These are phyloP conservation scores for Leccinum longicurvipes DNA, from an alignment of 768 basidiomycete genomes.

Conservation along the genomic window DNA sequence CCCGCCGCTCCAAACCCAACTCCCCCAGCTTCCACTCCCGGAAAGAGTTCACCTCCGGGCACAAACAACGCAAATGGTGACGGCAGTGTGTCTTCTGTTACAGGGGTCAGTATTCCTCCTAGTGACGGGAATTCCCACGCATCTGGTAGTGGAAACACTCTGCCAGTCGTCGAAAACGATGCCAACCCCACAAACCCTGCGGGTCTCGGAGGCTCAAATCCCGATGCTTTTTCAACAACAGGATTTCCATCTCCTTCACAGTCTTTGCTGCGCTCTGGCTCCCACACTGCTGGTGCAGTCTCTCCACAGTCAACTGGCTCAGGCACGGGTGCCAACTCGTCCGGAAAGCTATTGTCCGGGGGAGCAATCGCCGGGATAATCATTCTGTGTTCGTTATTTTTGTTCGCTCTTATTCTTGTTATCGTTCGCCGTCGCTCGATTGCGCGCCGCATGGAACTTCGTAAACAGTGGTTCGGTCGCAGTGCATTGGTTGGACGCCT, in stretches of 20 bases:
- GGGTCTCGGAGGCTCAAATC: background rate
- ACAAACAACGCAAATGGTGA: background rate
- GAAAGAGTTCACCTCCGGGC: background rate
- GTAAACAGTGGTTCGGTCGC: slow-evolving; percentile 39
- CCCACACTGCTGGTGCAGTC: slow-evolving; percentile 9
- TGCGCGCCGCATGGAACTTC: slow-evolving; percentile 40
- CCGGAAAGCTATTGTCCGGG: slow-evolving; percentile 34
- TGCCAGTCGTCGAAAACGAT: background rate
- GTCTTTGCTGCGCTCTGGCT: slow-evolving; percentile 7
- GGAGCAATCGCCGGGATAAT: slow-evolving; percentile 49
- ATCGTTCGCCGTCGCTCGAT: slow-evolving; percentile 46
- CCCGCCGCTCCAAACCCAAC: background rate
- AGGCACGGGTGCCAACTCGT: slow-evolving; percentile 5
- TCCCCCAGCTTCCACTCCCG: background rate
- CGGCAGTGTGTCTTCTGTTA: background rate
- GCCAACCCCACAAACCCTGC: background rate
- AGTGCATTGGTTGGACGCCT: slow-evolving; percentile 5
- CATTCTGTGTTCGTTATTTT: slow-evolving; percentile 27
- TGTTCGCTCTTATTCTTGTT: slow-evolving; percentile 38
- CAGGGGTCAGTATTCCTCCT: background rate
- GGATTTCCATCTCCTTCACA: slow-evolving; percentile 1
- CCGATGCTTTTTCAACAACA: background rate
- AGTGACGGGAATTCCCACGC: background rate
- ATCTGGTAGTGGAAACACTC: background rate
- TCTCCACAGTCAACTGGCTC: slow-evolving; percentile 13